These are phyloP conservation scores for Ascosphaera acerosa DNA, from an alignment of 2,329 filamentous ascomycete genomes.

Conservation along the genomic window DNA sequence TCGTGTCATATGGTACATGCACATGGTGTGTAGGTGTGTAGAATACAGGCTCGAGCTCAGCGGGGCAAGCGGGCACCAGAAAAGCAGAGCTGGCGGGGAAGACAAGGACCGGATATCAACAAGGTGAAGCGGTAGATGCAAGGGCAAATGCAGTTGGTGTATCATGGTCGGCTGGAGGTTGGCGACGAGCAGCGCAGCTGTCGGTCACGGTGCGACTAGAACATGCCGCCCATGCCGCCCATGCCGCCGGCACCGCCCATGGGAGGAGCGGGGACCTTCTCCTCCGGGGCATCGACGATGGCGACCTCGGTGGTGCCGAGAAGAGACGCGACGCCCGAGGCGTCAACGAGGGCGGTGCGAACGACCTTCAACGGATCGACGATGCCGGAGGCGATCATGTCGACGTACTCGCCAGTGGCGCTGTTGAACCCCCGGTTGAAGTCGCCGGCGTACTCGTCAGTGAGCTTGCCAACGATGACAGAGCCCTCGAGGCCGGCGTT, in stretches of 20 bases:
- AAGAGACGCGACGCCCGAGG: conserved; percentile 84
- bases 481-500: conserved; percentile 91
- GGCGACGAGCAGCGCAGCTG: neutral
- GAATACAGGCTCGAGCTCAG: no score
- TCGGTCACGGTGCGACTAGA: no score
- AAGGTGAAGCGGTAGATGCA: neutral
- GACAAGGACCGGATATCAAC: no score
- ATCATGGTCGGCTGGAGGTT: neutral
- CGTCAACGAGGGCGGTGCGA: conserved; percentile 81
- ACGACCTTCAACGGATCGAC: conserved; percentile 99
- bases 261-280: conserved; percentile 41
- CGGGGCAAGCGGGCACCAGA: no score
- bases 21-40: no score
- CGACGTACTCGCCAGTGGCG: conserved; percentile 89
- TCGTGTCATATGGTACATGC: no score
- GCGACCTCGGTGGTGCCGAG: conserved; percentile 96
- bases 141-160: neutral
- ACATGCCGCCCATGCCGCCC: conserved; percentile 36
- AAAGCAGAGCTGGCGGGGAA: no score
- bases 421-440: conserved; percentile 99
- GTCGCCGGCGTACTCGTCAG: conserved; percentile 68
- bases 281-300: conserved; percentile 85
- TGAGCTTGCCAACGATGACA: conserved; percentile 93
- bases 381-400: conserved; percentile 95
- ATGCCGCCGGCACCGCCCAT: conserved; percentile 25